These are phyloP conservation scores for Amanita polypyramis DNA, from an alignment of 768 basidiomycete species.

Conservation along the genomic window DNA sequence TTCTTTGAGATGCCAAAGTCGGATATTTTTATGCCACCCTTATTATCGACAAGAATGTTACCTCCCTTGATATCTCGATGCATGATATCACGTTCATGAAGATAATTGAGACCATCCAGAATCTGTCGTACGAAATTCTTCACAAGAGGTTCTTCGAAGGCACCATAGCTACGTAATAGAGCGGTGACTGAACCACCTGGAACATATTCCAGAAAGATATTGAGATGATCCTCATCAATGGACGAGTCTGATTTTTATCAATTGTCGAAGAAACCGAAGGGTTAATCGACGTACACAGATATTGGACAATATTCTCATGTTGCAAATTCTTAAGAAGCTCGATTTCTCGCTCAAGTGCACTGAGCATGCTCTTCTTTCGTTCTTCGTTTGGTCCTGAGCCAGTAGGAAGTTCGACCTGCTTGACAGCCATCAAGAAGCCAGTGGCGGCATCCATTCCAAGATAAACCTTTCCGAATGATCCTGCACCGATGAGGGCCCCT, in stretches of 20 bases:
- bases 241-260: constrained; percentile 66
- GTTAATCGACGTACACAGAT: constrained; percentile 61
- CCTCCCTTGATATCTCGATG: constrained; percentile 99
- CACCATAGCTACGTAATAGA: constrained; percentile 81
- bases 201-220: constrained; percentile 96
- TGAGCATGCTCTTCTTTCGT: constrained; percentile 89
- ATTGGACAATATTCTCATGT: constrained; percentile 96
- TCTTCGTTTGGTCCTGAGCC: constrained; percentile 82
- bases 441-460: constrained; percentile 90
- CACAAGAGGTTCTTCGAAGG: constrained; percentile 88
- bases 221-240: constrained; percentile 80
- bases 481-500: constrained; percentile 89
- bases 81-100: constrained; percentile 90
- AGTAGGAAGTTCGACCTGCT: constrained; percentile 89
- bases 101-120: constrained; percentile 76
- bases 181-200: constrained; percentile 93
- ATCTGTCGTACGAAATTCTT: constrained; percentile 92
- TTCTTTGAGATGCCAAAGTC: constrained; percentile 98
- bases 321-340: constrained; percentile 87
- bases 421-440: constrained; percentile 92
- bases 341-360: constrained; percentile 87
- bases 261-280: not conserved
- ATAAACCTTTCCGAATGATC: constrained; percentile 92
- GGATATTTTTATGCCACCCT: constrained; percentile 94
- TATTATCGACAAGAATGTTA: constrained; percentile 97